Evolutionary conservation across 2,329 filamentous ascomycete genomes (phyloP), one percentile per base, ranked within the genome.

Genomic region (Aspergillus clavatus): DNA sequence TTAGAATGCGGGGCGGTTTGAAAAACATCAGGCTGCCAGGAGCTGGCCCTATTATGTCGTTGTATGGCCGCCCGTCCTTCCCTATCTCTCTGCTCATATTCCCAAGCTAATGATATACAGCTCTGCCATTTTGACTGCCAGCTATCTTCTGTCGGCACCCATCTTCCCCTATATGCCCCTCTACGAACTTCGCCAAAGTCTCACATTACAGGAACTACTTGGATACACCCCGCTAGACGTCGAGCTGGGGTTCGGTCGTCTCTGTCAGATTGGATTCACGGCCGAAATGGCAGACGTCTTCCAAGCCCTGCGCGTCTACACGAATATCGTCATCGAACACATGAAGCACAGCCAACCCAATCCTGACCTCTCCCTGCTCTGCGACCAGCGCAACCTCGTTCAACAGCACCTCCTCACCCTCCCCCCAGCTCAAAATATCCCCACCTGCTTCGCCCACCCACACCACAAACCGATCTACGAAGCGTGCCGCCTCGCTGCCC

Each of bases 311-410:
- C 51, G 57, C 1, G 42, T 56, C 26, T 70, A 70, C 45, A 63
- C 59, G 36, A 49, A 52, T 6, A 56, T 59, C 7, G 53, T 65
- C 16, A 56, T 60, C 38, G 42, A 48, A n/a, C 55, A 54, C 24
- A 45, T 63, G 11, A 40, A 48, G 5, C 46, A 38, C 3, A 38
- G 45, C 21, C 48, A 46, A 1, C 29, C 40, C 22, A 48, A 51
- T 11, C 43, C 51, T 4, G 57, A 65, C 23, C 28, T 48, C 18
- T 53, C 59, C 6, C 40, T 61, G 3, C 47, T 69, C 5, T 48
- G 57, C 16, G 68, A 72, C 48, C 62, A 68, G 42, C 64, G 69
- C 16, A 72, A 71, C 38, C 55, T 65, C 4, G 59, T 68, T 22
- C 66, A 71, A 43, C 61, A 67, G 36, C 59, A 53, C 11, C 57